Evolutionary conservation across 1,139 yeast species (phyloP), one percentile per base, ranked within the genome.

Genomic region (Kluyveromyces sp.): DNA sequence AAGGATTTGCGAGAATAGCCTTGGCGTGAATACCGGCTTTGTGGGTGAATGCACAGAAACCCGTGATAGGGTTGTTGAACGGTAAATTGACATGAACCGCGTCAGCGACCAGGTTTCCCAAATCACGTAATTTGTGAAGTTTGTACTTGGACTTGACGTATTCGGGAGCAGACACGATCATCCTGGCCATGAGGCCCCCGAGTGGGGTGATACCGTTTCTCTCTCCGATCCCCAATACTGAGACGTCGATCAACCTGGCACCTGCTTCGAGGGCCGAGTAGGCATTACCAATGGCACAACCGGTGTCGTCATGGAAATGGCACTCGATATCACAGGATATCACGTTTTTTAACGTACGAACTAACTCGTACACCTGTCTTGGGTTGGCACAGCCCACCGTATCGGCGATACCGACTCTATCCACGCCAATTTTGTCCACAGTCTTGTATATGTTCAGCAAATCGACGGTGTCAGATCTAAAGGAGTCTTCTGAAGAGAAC

Each of bases 21-120:
- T 88, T 88, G 61, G 96, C 96, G 64, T 88, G 96, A 61, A 88
- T 87, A 71, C 96, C 96, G 46, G 96, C 96, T 76, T 88, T 88
- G 74, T 88, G 96, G 49, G 96, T 88, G 70, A 88, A 88, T 45
- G 96, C 96, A 74, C 96, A 88, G 81, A 87, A 88, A 43, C 96
- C 96, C 45, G 96, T 88, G 66, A 88, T 86, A 56, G 96, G 96
- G 73, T 88, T 88, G 77, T 88, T 88, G 75, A 88, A 88, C 47
- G 96, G 96, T 62, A 88, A 77, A 68, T 87, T 86, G 52, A 88
- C 95, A 69, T 85, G 92, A 44, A 88, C 96, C 20, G 95, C 94
- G 54, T 87, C 95, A 44, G 96, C 96, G 51, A 88, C 95, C 67
- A 88, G 74, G 67, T 82, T 86, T 70, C 88, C 96, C 63, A 88